Evolutionary conservation across 2,329 filamentous ascomycete genomes (phyloP).

Genomic region (Aspergillus glaucus): DNA sequence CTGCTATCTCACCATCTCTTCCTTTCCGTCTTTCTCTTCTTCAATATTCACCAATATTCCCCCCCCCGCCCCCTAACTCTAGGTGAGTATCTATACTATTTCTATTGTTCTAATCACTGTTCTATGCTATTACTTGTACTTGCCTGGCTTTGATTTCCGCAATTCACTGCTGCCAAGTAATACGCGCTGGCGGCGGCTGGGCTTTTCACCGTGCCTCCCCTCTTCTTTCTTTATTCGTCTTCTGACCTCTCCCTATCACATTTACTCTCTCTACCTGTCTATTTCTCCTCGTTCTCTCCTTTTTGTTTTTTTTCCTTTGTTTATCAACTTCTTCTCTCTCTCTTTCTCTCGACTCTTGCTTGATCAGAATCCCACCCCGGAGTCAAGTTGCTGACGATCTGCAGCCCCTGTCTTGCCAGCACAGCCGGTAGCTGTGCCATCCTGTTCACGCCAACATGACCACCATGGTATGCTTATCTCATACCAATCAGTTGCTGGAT

Average conservation of each 20-base stretch:
- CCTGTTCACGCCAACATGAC: constrained; percentile 26
- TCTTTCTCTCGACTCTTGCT: background rate
- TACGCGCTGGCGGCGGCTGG: constrained; percentile 12
- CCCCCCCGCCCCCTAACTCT: no score
- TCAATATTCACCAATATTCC: background rate
- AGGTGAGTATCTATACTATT: no score
- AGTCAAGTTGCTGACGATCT: constrained; percentile 7
- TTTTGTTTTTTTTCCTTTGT: constrained; percentile 3
- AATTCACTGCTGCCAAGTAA: constrained; percentile 8
- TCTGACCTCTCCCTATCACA: background rate
- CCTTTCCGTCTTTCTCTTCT: constrained; percentile 3
- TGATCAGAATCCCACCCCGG: background rate
- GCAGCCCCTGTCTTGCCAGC: constrained; percentile 10
- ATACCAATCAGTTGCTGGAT: background rate
- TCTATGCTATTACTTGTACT: background rate
- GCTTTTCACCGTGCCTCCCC: background rate
- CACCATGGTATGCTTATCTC: constrained; percentile 28
- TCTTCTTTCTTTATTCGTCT: background rate
- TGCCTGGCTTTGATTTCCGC: background rate
- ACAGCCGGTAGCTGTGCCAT: constrained; percentile 26
- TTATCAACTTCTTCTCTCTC: background rate
- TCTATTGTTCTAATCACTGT: background rate
- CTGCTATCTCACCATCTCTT: constrained; percentile 12
- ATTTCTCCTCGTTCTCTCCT: background rate
- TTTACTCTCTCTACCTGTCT: no score